Base-by-base conservation (phyloP, 2,329 filamentous ascomycete species). In the Trichothecium sympodiale region DNA sequence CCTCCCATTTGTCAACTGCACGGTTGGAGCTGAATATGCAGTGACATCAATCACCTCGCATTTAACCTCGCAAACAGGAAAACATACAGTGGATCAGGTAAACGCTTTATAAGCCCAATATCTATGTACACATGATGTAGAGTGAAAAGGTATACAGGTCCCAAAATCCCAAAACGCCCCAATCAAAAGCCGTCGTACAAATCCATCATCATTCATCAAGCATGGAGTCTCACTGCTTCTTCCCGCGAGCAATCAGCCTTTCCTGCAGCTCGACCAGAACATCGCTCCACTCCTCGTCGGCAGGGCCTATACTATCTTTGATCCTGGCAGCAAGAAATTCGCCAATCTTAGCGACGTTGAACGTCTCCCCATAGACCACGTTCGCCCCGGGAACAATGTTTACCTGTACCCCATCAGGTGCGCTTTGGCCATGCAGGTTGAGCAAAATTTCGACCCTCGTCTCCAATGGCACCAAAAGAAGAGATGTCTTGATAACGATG, bases 341-440 rank as follows among this genome's bases (percentile, higher is more conserved):
- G n/a, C 61, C 64, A 64, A 91, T 79, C 56, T 84, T 87, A 34
- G 65, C 71, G 43, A 77, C 74, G 43, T 85, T 83, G 54, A 88
- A 87, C 40, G 72, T 68, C 57, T 89, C 83, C 0, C 84, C 84
- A 52, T 91, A 91, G 3, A 86, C 63, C 1, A 88, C 74, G 35
- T 64, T 66, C 0, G 77, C 81, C 16, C 60, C 61, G 2, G 69
- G 64, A 5, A 58, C 59, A 17, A 82, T 59, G 12, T 56, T 54
- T 26, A 84, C 64, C 1, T 72, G 65, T 9, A 80, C 58, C 14
- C 28, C 29, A n/a, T 26, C 23, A 16, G 59, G 57, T 1, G 57
- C 59, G 33, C 57, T 61, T 8, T 57, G 55, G 3, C 68, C 60
- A 1, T 57, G 60, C 17, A 89, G 54, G 13, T 67, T 65, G 38